These are phyloP conservation scores for Dioscorea alata DNA, from an alignment of 106 monocot genomes.

Conservation along the genomic window DNA sequence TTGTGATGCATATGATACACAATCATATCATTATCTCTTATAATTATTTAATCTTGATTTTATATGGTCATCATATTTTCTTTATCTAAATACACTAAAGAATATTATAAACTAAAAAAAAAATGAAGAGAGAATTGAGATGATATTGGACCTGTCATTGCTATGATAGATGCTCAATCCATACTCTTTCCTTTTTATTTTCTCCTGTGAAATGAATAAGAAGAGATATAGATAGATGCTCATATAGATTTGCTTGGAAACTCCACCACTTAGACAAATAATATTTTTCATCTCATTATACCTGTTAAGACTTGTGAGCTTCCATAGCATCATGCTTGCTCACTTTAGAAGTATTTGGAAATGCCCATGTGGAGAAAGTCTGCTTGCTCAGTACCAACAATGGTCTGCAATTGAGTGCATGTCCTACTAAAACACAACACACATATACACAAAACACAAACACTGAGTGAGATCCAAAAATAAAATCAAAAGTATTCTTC, in stretches of 20 bases:
- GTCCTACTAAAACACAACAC: neutral
- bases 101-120: no score
- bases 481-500: no score
- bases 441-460: no score
- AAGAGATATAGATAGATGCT: no score
- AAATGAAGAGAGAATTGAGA: neutral
- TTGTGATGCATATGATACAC: no score
- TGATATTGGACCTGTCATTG: neutral
- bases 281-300: neutral
- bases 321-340: neutral
- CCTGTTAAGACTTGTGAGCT: neutral
- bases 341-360: neutral
- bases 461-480: no score
- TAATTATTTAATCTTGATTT: no score
- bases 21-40: no score
- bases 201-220: slow-evolving; percentile 1
- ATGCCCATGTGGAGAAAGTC: neutral
- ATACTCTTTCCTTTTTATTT: neutral
- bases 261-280: neutral
- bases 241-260: neutral
- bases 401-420: slow-evolving; percentile 3
- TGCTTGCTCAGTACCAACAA: neutral
- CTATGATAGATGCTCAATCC: neutral
- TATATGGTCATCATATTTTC: neutral
- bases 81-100: no score